Base-by-base conservation (phyloP, 352 stramenopile species). In the Globisporangium echinulatum region DNA sequence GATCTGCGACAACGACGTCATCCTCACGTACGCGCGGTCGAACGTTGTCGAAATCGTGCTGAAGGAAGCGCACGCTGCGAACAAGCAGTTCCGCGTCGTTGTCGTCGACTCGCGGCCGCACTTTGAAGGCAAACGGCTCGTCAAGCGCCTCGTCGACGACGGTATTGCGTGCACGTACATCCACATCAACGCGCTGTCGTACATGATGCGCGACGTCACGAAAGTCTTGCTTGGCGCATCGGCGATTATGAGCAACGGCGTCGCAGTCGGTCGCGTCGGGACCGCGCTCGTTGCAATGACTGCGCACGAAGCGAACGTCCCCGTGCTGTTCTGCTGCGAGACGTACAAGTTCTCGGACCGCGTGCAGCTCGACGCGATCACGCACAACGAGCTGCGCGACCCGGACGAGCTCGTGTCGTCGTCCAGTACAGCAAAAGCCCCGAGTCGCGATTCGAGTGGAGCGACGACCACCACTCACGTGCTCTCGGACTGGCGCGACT, bases 341-440 rank as follows among this genome's bases (percentile, higher is more conserved):
- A 98, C 96, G 38, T 99, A 99, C 87, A 99, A 99, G 70, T 93
- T 93, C 53, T 88, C 80, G 47, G 96, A 98, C 64, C 88, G 93
- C 42, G 93, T 99, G 36, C 96, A 99, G 72, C 77, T 99, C 44
- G 97, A 99, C 67, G 94, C 89, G 47, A 98, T 99, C 62, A 98
- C 94, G 10, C 85, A 97, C 70, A 99, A 99, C 73, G 97, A 99
- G 70, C 71, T 99, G 40, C 93, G 94, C n/a, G 84, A 99, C 79
- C 88, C 96, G 10, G 87, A 96, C 61, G 89, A 96, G 52, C 69
- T 96, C 7, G 70, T 92, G 48, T 82, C 77, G 62, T 82, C 70
- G 49, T 80, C 74, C 49, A 76, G 70, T 49, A 86, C 70, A 14
- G 73, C 82, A 62, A 88, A 87, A 57, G 63, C 72, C 4, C 74